These are phyloP conservation scores for Serendipita indica DNA, from an alignment of 768 basidiomycete species.

Conservation along the genomic window DNA sequence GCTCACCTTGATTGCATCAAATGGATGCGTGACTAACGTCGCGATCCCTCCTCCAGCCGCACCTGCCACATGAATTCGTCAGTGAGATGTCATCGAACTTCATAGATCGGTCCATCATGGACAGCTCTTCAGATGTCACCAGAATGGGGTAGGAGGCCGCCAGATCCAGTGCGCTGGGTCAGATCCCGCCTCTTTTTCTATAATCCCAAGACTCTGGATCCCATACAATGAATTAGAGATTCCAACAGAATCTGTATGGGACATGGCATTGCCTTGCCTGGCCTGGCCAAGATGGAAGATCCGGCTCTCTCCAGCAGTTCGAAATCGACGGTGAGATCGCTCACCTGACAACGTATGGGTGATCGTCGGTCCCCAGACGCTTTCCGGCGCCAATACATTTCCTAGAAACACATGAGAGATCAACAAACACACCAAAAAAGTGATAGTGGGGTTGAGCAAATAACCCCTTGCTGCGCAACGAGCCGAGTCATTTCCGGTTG, in stretches of 20 bases:
- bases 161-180: not conserved
- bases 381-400: not conserved
- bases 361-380: slow-evolving; percentile 1
- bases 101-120: too few relatives aligned
- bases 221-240: too few relatives aligned
- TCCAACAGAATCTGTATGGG: too few relatives aligned
- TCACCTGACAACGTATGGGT: slow-evolving; percentile 7
- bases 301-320: too few relatives aligned
- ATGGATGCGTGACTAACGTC: slow-evolving; percentile 77
- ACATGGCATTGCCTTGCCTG: too few relatives aligned
- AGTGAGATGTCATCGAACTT: not conserved
- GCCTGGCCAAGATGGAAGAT: too few relatives aligned
- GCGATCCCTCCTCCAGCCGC: slow-evolving; percentile 74
- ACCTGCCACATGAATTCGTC: slow-evolving; percentile 32
- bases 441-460: not conserved
- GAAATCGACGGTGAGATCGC: too few relatives aligned
- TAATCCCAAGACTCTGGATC: not conserved
- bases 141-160: not conserved
- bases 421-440: not conserved
- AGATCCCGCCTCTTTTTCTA: not conserved
- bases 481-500: not conserved
- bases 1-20: slow-evolving; percentile 80
- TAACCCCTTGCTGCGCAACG: not conserved
- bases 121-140: too few relatives aligned
- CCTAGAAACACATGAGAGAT: not conserved